phyloP scores from a whole-genome alignment of 495 filamentous ascomycete species.

The Rostrohypoxylon terebratum region DNA sequence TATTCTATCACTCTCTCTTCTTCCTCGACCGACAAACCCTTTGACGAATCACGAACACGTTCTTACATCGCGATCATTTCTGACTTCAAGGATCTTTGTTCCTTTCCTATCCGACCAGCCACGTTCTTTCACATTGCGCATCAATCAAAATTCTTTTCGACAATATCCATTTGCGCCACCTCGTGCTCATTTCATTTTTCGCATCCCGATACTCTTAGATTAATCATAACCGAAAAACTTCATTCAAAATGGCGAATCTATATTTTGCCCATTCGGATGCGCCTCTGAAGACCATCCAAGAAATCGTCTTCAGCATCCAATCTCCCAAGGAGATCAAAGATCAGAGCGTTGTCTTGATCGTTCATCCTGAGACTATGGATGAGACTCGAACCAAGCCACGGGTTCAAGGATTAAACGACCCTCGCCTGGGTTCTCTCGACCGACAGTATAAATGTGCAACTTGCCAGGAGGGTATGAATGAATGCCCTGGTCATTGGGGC shows the following conservation, averaged over 20 bases:
- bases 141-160: not conserved
- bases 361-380: slow-evolving; percentile 99
- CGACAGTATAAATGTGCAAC: slow-evolving; percentile 93
- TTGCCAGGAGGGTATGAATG: slow-evolving; percentile 91
- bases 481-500: slow-evolving; percentile 97
- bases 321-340: slow-evolving; percentile 98
- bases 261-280: slow-evolving; percentile 92
- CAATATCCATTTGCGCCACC: not conserved
- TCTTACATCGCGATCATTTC: slow-evolving; percentile 11
- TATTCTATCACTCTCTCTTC: slow-evolving; percentile 22
- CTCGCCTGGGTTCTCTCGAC: slow-evolving; percentile 93
- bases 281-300: slow-evolving; percentile 93
- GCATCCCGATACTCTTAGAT: not conserved
- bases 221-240: slow-evolving; percentile 23
- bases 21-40: slow-evolving; percentile 17
- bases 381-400: slow-evolving; percentile 88
- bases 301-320: slow-evolving; percentile 98
- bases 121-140: slow-evolving; percentile 15
- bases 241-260: slow-evolving; percentile 86
- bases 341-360: slow-evolving; percentile 92
- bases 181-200: not conserved
- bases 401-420: slow-evolving; percentile 90
- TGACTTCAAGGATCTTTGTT: slow-evolving; percentile 9
- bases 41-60: slow-evolving; percentile 42
- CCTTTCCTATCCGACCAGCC: slow-evolving; percentile 6